These are phyloP conservation scores for Punctularia strigosozonata DNA, from an alignment of 768 basidiomycete genomes.

Conservation along the genomic window DNA sequence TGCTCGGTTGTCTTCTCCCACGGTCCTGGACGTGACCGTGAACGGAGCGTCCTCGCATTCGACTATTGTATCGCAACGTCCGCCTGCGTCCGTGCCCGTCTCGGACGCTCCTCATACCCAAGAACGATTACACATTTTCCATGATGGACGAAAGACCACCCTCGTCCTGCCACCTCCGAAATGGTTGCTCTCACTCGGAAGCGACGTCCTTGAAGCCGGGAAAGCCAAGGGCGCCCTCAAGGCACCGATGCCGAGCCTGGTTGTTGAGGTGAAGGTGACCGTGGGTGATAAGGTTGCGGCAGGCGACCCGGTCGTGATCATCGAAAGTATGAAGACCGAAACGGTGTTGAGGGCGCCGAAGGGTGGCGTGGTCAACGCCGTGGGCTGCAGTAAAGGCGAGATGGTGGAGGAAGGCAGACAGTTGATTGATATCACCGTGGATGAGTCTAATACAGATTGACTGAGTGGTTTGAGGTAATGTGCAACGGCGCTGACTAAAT, in stretches of 20 bases:
- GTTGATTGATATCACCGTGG: slow-evolving; percentile 55
- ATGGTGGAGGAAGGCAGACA: slow-evolving; percentile 86
- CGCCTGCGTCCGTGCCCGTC: slow-evolving; percentile 38
- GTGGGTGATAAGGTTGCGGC: slow-evolving; percentile 69
- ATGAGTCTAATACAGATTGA: too few relatives aligned
- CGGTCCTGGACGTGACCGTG: slow-evolving; percentile 42
- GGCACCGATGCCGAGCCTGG: slow-evolving; percentile 89
- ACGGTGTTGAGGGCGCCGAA: slow-evolving; percentile 68
- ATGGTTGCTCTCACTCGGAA: slow-evolving; percentile 60
- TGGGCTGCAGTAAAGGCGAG: slow-evolving; percentile 76
- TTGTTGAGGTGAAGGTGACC: slow-evolving; percentile 78
- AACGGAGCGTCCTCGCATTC: slow-evolving; percentile 35
- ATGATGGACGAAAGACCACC: slow-evolving; percentile 47
- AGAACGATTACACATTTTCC: slow-evolving; percentile 73
- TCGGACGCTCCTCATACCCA: slow-evolving; percentile 43
- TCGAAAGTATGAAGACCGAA: slow-evolving; percentile 99
- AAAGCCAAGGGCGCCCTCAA: slow-evolving; percentile 56
- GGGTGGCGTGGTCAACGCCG: slow-evolving; percentile 55
- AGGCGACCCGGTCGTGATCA: slow-evolving; percentile 69
- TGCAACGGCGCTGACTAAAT: too few relatives aligned
- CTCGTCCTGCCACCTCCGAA: slow-evolving; percentile 57
- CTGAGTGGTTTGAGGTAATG: too few relatives aligned
- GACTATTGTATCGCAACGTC: slow-evolving; percentile 68
- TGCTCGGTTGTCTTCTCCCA: slow-evolving; percentile 43
- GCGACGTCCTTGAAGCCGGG: slow-evolving; percentile 38